Conservation (phyloP, 345 rosid genomes). For the Cardiospermum halicacabum region DNA sequence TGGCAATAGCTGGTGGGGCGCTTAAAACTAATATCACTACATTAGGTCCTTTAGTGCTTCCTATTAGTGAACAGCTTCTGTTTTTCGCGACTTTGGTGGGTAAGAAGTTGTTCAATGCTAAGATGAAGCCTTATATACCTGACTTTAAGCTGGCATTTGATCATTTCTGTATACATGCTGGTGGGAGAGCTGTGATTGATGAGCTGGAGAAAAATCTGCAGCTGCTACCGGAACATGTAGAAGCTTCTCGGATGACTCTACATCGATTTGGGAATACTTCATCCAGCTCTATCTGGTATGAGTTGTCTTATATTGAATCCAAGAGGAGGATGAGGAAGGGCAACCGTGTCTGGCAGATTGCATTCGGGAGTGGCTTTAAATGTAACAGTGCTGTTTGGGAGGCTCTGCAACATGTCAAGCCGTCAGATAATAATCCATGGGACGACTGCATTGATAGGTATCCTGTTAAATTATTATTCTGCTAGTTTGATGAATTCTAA, state of each 20-base stretch:
- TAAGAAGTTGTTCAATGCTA: constrained; percentile 38
- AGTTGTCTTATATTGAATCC: constrained; percentile 43
- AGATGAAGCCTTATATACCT: constrained; percentile 48
- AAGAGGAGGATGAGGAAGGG: constrained; percentile 44
- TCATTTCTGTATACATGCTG: constrained; percentile 53
- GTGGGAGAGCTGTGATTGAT: constrained; percentile 59
- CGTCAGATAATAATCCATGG: constrained; percentile 32
- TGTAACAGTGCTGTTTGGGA: constrained; percentile 50
- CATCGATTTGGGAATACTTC: constrained; percentile 59
- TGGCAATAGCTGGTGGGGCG: constrained; percentile 64
- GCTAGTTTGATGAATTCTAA: constrained; percentile 13
- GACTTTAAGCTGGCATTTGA: constrained; percentile 55
- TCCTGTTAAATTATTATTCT: constrained; percentile 33
- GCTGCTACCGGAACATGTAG: constrained; percentile 41
- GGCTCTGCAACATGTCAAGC: constrained; percentile 33
- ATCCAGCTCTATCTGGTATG: constrained; percentile 59
- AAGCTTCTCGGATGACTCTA: constrained; percentile 57
- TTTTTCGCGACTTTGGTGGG: constrained; percentile 40
- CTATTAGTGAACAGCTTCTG: constrained; percentile 49
- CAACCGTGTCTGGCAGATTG: constrained; percentile 52
- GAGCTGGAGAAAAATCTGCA: constrained; percentile 59
- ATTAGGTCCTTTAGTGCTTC: constrained; percentile 53
- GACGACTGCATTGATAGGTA: constrained; percentile 35
- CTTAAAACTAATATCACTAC: constrained; percentile 54
- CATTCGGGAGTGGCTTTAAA: constrained; percentile 52